Base-by-base conservation (phyloP, 305 asterid genomes). In the Ilex paraguariensis region DNA sequence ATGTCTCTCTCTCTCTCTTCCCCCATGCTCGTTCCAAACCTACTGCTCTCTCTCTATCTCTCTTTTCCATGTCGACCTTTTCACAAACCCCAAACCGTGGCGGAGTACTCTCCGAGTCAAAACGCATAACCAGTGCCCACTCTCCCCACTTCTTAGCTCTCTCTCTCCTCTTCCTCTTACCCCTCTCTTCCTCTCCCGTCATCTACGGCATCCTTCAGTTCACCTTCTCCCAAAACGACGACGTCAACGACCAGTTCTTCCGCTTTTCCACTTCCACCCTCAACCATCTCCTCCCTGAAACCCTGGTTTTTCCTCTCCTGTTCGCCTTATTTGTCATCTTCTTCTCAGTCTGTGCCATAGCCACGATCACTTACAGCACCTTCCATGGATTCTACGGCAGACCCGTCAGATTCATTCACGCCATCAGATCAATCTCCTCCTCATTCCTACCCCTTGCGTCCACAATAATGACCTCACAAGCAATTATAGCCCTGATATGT, bases 71-170 rank as follows among this genome's bases (percentile, higher is more conserved):
- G 85, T 66, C 78, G 5, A 7, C 42, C 8, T 4, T 36, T 36
- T 36, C 42, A 7, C 78, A 62, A 44, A 46, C 63, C 57, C 91
- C 82, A 36, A 85, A 55, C 70, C 82, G 87, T n/a, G 49, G 73
- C 65, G 77, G 81, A 60, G 69, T 89, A 31, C 75, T 92, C 45
- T 77, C 88, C 50, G 90, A 87, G 71, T 75, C 97, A 14, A 78
- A 72, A 54, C 81, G 81, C 57, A 73, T 87, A 61, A 73, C 89
- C 81, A 80, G 48, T 64, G 74, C 91, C 32, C 91, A 85, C 78
- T 73, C 90, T 17, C 82, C 84, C 77, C 95, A 85, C 57, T 92
- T 85, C 77, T 61, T 77, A 15, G 84, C 88, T 44, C 86, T 92
- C 17, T 79, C 96, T 0, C 69, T 84, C 17, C 75, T 83, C 79